Percentiles rank a stretch among this genome's conserved stretches.
Evolutionary conservation across 371 early-diverging fungal genomes (phyloP).

Genomic region (Thermomucor indicae-seudaticae): DNA sequence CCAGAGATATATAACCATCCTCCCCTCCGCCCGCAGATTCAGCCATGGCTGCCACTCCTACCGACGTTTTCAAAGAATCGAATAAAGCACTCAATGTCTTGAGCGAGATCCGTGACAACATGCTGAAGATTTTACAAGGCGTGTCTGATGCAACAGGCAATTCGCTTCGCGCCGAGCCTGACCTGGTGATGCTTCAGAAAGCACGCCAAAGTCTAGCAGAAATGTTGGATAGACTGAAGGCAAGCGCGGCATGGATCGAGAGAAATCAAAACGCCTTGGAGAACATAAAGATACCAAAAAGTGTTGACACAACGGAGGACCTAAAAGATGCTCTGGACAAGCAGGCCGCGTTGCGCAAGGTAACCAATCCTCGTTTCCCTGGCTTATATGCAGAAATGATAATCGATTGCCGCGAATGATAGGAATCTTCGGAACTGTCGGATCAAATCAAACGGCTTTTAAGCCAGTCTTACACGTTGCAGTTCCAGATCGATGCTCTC

Average conservation of each 20-base stretch:
- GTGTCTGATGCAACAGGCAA: slow-evolving; percentile 29
- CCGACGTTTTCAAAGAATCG: slow-evolving; percentile 18
- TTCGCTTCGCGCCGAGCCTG: slow-evolving; percentile 35
- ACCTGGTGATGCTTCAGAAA: slow-evolving; percentile 26
- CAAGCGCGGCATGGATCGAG: slow-evolving; percentile 23
- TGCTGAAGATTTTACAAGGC: slow-evolving; percentile 26
- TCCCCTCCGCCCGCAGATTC: neutral
- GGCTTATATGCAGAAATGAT: too few relatives aligned
- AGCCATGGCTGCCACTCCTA: neutral
- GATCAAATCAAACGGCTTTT: slow-evolving; percentile 29
- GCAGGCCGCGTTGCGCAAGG: slow-evolving; percentile 18
- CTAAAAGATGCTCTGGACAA: slow-evolving; percentile 6
- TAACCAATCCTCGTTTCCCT: too few relatives aligned
- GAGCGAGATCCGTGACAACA: slow-evolving; percentile 29
- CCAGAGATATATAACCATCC: too few relatives aligned
- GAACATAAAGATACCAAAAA: neutral
- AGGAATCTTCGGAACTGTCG: slow-evolving; percentile 26
- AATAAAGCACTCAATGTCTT: slow-evolving; percentile 28
- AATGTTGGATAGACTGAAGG: slow-evolving; percentile 15
- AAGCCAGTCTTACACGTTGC: slow-evolving; percentile 40
- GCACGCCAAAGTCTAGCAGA: slow-evolving; percentile 28
- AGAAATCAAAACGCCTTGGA: slow-evolving; percentile 7
- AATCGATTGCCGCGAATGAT: neutral
- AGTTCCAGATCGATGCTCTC: slow-evolving; percentile 38
- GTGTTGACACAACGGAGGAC: slow-evolving; percentile 2